Conservation (phyloP, 306 rosid species). For the Casuarina equisetifolia region DNA sequence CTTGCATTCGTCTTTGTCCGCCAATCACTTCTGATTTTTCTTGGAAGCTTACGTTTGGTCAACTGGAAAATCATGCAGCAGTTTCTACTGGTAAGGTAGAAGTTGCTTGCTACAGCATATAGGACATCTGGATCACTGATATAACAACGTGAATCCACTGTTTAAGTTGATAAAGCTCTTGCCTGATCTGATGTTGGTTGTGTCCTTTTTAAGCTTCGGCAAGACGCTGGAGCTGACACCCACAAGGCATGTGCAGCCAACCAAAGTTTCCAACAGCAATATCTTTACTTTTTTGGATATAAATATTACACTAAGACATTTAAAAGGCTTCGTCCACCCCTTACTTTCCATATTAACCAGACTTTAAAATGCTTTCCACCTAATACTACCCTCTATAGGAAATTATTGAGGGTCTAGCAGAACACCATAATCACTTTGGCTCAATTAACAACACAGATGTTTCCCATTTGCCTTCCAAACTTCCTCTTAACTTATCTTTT, state of each 20-base stretch:
- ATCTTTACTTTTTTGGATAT: not conserved
- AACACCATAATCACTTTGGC: constrained; percentile 51
- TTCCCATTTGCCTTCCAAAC: constrained; percentile 45
- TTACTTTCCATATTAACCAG: constrained; percentile 21
- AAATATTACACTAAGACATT: constrained; percentile 17
- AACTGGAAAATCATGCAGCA: not conserved
- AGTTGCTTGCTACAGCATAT: not conserved
- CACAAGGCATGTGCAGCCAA: constrained; percentile 24
- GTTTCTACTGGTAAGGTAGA: not conserved
- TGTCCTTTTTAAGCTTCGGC: constrained; percentile 14
- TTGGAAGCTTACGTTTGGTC: not conserved
- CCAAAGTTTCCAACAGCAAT: constrained; percentile 5
- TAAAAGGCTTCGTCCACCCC: constrained; percentile 21
- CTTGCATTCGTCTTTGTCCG: not conserved
- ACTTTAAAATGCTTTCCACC: constrained; percentile 41
- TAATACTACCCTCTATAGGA: constrained; percentile 43
- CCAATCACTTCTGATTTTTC: not conserved
- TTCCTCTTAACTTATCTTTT: constrained; percentile 25
- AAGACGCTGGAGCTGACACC: constrained; percentile 23
- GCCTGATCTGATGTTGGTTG: too few species aligned
- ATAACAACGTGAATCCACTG: too few species aligned
- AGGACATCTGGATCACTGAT: too few species aligned
- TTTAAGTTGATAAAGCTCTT: too few species aligned
- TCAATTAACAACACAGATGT: constrained; percentile 49
- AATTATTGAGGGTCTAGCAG: constrained; percentile 49